These are phyloP conservation scores for Jaapia argillacea DNA, from an alignment of 768 basidiomycete genomes.

Conservation along the genomic window DNA sequence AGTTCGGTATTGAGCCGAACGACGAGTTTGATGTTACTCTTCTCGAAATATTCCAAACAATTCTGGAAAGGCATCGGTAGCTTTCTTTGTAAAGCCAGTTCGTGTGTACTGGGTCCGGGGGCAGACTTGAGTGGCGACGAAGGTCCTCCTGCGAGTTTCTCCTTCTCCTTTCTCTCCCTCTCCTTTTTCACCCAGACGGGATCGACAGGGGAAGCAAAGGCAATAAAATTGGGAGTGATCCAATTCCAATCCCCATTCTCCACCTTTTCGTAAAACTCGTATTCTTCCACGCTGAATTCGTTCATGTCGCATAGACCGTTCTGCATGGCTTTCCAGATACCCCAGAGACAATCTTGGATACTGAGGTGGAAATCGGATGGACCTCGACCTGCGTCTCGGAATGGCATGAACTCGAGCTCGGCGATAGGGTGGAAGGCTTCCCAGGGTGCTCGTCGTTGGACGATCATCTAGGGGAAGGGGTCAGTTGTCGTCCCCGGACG, in stretches of 20 bases:
- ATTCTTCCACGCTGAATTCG: conserved; percentile 87
- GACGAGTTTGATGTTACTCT: conserved; percentile 79
- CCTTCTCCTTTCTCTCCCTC: conserved; percentile 46
- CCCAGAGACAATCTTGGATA: conserved; percentile 89
- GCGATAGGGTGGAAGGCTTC: conserved; percentile 93
- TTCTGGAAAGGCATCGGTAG: conserved; percentile 76
- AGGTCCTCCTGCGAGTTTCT: conserved; percentile 7
- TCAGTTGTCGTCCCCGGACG: conserved; percentile 6
- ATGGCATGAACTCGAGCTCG: conserved; percentile 87
- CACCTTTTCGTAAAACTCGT: conserved; percentile 92
- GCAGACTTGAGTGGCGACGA: conserved; percentile 13
- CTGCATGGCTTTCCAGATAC: conserved; percentile 84
- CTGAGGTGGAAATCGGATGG: conserved; percentile 88
- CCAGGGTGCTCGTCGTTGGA: conserved; percentile 82
- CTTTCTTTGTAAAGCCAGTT: conserved; percentile 65
- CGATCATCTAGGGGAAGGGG: conserved; percentile 63
- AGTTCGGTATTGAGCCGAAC: conserved; percentile 90
- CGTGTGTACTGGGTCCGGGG: conserved; percentile 21
- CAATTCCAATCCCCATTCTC: conserved; percentile 96
- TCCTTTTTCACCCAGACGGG: conserved; percentile 68
- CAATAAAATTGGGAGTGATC: conserved; percentile 87
- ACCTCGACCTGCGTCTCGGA: conserved; percentile 91
- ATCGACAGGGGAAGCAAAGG: conserved; percentile 90
- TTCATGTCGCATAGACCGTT: conserved; percentile 91
- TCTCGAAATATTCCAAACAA: conserved; percentile 89